A percentile compares a stretch with the other conserved stretches of the same genome.
These are phyloP conservation scores for Cercospora sesami DNA, from an alignment of 2,329 filamentous ascomycete genomes.

Conservation along the genomic window DNA sequence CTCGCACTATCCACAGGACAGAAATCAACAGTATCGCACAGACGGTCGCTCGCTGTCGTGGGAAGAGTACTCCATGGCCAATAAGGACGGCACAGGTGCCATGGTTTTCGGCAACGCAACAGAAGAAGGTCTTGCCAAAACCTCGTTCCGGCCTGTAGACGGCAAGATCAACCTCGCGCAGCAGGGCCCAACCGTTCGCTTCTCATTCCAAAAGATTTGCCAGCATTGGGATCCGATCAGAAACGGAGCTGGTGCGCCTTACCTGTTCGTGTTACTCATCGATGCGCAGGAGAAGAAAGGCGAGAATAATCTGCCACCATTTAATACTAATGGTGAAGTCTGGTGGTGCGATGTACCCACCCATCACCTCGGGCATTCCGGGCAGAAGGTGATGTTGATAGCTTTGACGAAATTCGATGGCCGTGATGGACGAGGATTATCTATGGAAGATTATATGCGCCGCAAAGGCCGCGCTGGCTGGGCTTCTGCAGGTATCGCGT, in stretches of 20 bases:
- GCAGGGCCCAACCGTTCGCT: constrained; percentile 54
- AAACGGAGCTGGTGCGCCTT: constrained; percentile 65
- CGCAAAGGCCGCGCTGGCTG: constrained; percentile 51
- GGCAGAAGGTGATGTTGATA: constrained; percentile 65
- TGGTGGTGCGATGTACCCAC: constrained; percentile 76
- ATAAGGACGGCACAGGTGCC: constrained; percentile 48
- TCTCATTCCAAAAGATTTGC: constrained; percentile 78
- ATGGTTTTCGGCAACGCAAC: constrained; percentile 51
- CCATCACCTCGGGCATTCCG: constrained; percentile 64
- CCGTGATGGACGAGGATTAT: constrained; percentile 56
- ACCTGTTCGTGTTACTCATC: constrained; percentile 68
- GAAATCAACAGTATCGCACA: constrained; percentile 68
- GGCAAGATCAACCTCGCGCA: constrained; percentile 63
- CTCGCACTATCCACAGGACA: constrained; percentile 73
- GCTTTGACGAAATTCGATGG: constrained; percentile 58
- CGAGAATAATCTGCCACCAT: constrained; percentile 66
- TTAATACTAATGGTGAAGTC: constrained; percentile 72
- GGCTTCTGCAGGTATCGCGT: constrained; percentile 52
- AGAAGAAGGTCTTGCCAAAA: constrained; percentile 54
- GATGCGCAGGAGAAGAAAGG: constrained; percentile 56
- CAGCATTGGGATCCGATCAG: constrained; percentile 77
- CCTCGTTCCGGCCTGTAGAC: constrained; percentile 61
- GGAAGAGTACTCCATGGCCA: constrained; percentile 77
- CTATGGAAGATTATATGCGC: constrained; percentile 49
- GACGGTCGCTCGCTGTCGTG: constrained; percentile 70